These are phyloP conservation scores for Hymenoscyphus salicellus DNA, from an alignment of 2,329 filamentous ascomycete genomes.

Conservation along the genomic window DNA sequence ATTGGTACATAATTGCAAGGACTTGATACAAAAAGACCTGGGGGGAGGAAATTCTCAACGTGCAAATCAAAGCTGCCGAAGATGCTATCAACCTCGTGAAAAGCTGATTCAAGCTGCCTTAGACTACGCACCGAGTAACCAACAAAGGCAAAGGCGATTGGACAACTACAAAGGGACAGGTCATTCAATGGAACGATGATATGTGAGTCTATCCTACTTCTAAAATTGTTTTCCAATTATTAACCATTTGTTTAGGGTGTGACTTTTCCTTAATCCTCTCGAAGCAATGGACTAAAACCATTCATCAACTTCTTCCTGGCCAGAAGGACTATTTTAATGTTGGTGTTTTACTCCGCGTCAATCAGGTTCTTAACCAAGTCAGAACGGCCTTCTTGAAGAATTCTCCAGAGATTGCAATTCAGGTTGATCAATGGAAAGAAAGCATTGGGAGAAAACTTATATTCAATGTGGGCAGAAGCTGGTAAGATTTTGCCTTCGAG, in stretches of 20 bases:
- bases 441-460: not conserved
- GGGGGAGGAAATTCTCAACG: too few relatives aligned
- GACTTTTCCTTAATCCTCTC: conserved; percentile 1
- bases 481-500: not conserved
- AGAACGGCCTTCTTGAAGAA: not conserved
- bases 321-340: not conserved
- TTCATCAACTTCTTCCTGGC: not conserved
- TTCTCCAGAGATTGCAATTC: too few relatives aligned
- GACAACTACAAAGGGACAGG: not conserved
- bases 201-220: conserved; percentile 17
- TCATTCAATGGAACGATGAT: conserved; percentile 22
- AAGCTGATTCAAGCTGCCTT: conserved; percentile 5
- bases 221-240: too few relatives aligned
- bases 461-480: not conserved
- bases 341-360: not conserved
- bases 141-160: conserved; percentile 18
- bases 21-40: too few relatives aligned
- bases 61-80: too few relatives aligned
- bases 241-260: too few relatives aligned
- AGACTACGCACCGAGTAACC: conserved; percentile 19
- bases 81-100: too few relatives aligned
- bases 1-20: too few relatives aligned
- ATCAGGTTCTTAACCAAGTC: not conserved
- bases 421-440: not conserved
- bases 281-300: conserved; percentile 5